These are phyloP conservation scores for Aspergillus pseudoglaucus DNA, from an alignment of 2,329 filamentous ascomycete genomes.

Conservation along the genomic window DNA sequence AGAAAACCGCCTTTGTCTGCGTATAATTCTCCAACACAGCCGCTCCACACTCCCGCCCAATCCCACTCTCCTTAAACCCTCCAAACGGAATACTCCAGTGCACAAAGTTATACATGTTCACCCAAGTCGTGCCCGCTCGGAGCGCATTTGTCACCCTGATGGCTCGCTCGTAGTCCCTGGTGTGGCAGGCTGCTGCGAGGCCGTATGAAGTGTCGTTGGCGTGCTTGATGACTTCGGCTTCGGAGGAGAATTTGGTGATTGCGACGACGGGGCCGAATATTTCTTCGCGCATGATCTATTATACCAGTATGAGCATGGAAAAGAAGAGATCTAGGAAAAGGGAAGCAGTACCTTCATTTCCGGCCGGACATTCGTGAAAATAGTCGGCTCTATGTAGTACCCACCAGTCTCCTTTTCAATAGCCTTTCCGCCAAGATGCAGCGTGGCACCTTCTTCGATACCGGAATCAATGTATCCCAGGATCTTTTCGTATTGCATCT, in stretches of 20 bases:
- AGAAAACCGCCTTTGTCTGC: constrained; percentile 6
- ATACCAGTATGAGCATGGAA: too few species aligned
- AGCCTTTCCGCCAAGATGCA: constrained; percentile 61
- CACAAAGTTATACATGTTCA: constrained; percentile 65
- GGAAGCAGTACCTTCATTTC: constrained; percentile 39
- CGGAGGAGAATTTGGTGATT: constrained; percentile 66
- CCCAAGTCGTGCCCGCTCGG: constrained; percentile 58
- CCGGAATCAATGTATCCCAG: constrained; percentile 63
- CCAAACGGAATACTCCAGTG: constrained; percentile 36
- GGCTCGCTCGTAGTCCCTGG: constrained; percentile 67
- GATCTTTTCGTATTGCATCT: constrained; percentile 78
- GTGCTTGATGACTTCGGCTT: constrained; percentile 61
- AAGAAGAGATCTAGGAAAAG: constrained; percentile 15
- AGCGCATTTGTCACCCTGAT: constrained; percentile 65
- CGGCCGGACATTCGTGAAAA: constrained; percentile 67
- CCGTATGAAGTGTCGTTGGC: constrained; percentile 68
- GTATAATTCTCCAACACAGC: constrained; percentile 9
- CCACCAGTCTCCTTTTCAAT: constrained; percentile 61
- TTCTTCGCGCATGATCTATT: constrained; percentile 66
- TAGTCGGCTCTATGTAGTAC: constrained; percentile 84
- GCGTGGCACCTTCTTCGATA: constrained; percentile 56
- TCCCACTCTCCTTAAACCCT: constrained; percentile 15
- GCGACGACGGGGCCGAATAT: constrained; percentile 75
- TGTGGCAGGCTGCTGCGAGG: constrained; percentile 72
- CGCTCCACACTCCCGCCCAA: constrained; percentile 11